Evolutionary conservation across 129 eudicot genomes (phyloP).

Genomic region (Flaveria linearis): DNA sequence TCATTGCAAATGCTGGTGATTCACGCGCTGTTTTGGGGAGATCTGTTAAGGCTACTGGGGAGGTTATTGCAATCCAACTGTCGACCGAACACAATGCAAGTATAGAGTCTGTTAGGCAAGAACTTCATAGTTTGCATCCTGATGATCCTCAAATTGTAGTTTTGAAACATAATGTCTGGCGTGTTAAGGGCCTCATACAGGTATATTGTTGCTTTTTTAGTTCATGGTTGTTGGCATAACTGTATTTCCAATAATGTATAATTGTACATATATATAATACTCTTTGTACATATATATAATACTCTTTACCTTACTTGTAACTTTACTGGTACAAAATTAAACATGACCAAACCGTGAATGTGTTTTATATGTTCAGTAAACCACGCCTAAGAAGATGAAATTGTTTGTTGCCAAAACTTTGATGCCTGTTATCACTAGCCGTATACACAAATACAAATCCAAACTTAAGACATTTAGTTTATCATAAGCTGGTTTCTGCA

Average conservation of each 20-base stretch:
- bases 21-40: slow-evolving; percentile 81
- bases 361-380: neutral
- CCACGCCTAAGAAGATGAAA: neutral
- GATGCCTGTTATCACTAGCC: neutral
- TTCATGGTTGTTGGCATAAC: neutral
- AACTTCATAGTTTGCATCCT: slow-evolving; percentile 67
- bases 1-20: slow-evolving; percentile 73
- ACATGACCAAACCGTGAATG: neutral
- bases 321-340: neutral
- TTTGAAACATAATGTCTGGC: slow-evolving; percentile 43
- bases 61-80: slow-evolving; percentile 60
- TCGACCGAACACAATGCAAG: slow-evolving; percentile 76
- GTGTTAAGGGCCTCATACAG: slow-evolving; percentile 43
- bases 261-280: neutral
- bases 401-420: neutral
- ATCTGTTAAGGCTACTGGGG: slow-evolving; percentile 59
- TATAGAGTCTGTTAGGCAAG: slow-evolving; percentile 70
- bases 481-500: neutral
- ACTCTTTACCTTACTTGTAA: neutral
- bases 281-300: neutral
- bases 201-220: slow-evolving; percentile 13
- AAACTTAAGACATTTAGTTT: neutral
- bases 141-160: slow-evolving; percentile 70
- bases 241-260: neutral
- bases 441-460: neutral